These are phyloP conservation scores for Fusarium gaditjirri DNA, from an alignment of 2,329 filamentous ascomycete species.

Conservation along the genomic window DNA sequence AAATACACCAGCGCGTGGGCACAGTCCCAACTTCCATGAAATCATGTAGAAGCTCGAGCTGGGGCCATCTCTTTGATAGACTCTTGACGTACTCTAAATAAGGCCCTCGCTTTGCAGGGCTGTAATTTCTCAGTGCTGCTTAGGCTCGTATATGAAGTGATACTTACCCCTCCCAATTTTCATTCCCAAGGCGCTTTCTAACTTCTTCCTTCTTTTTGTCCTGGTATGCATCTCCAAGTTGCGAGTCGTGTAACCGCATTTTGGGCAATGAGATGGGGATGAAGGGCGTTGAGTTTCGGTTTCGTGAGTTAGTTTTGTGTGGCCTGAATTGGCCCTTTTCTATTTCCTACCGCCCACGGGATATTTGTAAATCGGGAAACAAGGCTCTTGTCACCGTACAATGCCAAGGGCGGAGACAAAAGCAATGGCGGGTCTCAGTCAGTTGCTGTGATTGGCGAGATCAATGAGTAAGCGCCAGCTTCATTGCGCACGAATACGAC, in stretches of 20 bases:
- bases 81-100: neutral
- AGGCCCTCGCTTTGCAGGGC: fast-evolving
- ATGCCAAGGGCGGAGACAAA: neutral
- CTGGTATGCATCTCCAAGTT: neutral
- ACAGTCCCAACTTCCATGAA: conserved; percentile 1
- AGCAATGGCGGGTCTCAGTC: fast-evolving
- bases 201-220: neutral
- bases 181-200: fast-evolving
- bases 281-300: fast-evolving
- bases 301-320: fast-evolving
- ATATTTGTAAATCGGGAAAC: neutral
- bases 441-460: neutral
- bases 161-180: neutral
- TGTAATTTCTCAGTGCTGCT: fast-evolving
- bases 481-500: neutral
- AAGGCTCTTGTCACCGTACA: neutral
- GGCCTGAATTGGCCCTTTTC: too few relatives aligned
- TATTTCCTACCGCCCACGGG: too few relatives aligned
- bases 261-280: fast-evolving
- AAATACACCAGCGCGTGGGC: neutral
- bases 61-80: neutral
- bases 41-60: neutral
- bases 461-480: neutral
- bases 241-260: neutral
- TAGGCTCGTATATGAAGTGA: fast-evolving